A percentile compares a stretch with the other conserved stretches of the same genome.
Evolutionary conservation across 768 basidiomycete genomes (phyloP).

Genomic region (Xerocomus brunneocitrinus): DNA sequence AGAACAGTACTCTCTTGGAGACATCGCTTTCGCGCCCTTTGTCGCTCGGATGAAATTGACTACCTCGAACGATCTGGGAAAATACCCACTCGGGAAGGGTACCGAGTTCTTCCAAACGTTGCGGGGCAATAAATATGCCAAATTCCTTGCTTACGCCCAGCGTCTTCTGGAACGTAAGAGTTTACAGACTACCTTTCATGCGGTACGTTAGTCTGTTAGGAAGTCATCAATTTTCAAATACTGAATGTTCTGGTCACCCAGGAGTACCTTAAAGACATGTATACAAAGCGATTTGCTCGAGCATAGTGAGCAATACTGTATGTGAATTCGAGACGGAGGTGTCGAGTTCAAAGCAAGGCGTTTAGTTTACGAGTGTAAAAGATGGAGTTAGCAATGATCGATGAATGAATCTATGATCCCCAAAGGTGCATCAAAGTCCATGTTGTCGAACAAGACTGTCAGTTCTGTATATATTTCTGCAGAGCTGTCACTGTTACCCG

Average conservation of each 20-base stretch:
- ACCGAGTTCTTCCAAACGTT: constrained; percentile 40
- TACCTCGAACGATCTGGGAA: constrained; percentile 49
- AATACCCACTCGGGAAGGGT: constrained; percentile 46
- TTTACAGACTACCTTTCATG: constrained; percentile 50
- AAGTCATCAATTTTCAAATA: too few species aligned
- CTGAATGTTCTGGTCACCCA: neutral
- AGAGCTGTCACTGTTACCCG: too few species aligned
- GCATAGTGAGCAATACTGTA: neutral
- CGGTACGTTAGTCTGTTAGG: constrained; percentile 34
- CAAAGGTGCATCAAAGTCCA: too few species aligned
- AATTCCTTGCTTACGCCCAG: constrained; percentile 44
- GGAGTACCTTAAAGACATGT: constrained; percentile 9
- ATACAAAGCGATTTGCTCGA: constrained; percentile 3
- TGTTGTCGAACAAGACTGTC: too few species aligned
- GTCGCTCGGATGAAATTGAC: constrained; percentile 46
- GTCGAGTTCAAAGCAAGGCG: neutral
- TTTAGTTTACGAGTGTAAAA: neutral
- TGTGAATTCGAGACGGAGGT: neutral
- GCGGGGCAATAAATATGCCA: constrained; percentile 40
- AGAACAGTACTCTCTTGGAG: constrained; percentile 47
- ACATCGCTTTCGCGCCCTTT: constrained; percentile 58
- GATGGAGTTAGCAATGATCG: too few species aligned
- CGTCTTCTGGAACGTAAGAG: constrained; percentile 50
- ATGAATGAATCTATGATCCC: too few species aligned
- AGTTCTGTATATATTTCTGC: too few species aligned